Conservation (phyloP, 1,284 basidiomycete genomes). For the Malassezia slooffiae region DNA sequence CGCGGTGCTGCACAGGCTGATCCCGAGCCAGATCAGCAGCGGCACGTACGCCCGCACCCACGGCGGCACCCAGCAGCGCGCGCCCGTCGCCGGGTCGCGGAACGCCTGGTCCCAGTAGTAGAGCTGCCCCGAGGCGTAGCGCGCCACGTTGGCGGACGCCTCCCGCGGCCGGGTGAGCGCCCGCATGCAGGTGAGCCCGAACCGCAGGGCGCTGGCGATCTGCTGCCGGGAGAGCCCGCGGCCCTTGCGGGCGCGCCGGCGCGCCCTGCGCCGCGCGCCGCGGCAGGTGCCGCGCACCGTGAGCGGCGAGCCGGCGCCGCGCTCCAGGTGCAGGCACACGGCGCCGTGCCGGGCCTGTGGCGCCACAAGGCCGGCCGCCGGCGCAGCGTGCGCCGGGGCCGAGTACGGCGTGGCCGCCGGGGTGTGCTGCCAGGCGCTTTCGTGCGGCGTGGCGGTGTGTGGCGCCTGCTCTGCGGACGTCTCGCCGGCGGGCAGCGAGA, state of each 20-base stretch:
- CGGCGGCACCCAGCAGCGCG: slow-evolving; percentile 32
- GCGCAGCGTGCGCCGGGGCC: too few relatives aligned
- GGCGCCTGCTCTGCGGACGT: too few relatives aligned
- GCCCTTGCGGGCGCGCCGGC: too few relatives aligned
- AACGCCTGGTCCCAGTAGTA: slow-evolving; percentile 34
- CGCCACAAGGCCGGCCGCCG: slow-evolving; percentile 8
- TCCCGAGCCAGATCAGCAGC: slow-evolving; percentile 45
- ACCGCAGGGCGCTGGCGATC: slow-evolving; percentile 1
- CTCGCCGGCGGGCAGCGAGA: too few relatives aligned
- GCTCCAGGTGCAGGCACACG: slow-evolving; percentile 3
- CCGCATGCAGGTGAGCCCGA: slow-evolving; percentile 11
- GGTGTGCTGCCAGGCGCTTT: too few relatives aligned
- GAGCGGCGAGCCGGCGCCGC: too few relatives aligned
- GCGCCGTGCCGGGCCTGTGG: slow-evolving; percentile 15
- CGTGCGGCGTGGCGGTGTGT: too few relatives aligned
- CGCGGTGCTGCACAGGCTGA: slow-evolving; percentile 39
- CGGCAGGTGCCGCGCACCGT: neutral
- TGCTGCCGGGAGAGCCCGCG: too few relatives aligned
- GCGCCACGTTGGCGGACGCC: neutral
- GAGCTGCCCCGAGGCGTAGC: slow-evolving; percentile 18
- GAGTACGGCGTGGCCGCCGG: too few relatives aligned
- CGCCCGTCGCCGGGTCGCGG: slow-evolving; percentile 32
- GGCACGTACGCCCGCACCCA: slow-evolving; percentile 46
- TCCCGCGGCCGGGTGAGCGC: slow-evolving; percentile 17
- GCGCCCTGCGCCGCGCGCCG: too few relatives aligned